A percentile compares a stretch with the other conserved stretches of the same genome.
phyloP scores from a whole-genome alignment of 371 early-diverging fungal species.

The Batkoa obscura region DNA sequence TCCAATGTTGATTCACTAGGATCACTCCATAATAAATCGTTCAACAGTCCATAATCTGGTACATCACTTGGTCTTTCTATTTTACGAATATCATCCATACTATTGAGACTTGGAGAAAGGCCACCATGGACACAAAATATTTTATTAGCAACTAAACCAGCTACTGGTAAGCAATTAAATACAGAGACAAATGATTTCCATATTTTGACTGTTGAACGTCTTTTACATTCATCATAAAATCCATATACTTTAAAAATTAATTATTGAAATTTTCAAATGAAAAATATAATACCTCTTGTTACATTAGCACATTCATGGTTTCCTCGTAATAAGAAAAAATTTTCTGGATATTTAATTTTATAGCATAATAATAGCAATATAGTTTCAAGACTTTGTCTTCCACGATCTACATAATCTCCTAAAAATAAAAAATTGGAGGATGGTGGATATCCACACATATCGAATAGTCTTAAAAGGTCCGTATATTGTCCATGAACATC shows the following conservation, averaged over 20 bases:
- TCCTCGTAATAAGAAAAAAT: conserved; percentile 86
- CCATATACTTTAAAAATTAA: conserved; percentile 56
- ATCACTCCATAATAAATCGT: conserved; percentile 94
- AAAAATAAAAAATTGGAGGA: conserved; percentile 79
- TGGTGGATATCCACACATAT: conserved; percentile 68
- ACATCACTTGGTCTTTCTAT: conserved; percentile 89
- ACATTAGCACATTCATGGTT: conserved; percentile 95
- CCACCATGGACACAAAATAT: conserved; percentile 97
- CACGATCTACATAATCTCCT: conserved; percentile 96
- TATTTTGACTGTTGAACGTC: conserved; percentile 78
- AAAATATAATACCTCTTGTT: conserved; percentile 27
- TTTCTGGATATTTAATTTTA: conserved; percentile 89
- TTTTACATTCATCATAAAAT: conserved; percentile 95
- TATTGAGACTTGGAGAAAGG: conserved; percentile 69
- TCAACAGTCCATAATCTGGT: conserved; percentile 81
- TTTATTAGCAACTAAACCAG: conserved; percentile 82
- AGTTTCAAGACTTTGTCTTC: conserved; percentile 90
- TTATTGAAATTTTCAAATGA: not conserved
- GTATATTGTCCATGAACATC: conserved; percentile 90
- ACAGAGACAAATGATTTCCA: conserved; percentile 87
- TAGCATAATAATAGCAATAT: conserved; percentile 79
- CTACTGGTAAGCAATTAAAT: conserved; percentile 87
- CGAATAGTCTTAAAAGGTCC: conserved; percentile 74
- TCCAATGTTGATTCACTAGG: conserved; percentile 55
- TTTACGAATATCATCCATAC: conserved; percentile 76